A percentile compares a stretch with the other conserved stretches of the same genome.
Conservation (phyloP, 2,329 filamentous ascomycete genomes). For the Neocatenulostroma microsporum region DNA sequence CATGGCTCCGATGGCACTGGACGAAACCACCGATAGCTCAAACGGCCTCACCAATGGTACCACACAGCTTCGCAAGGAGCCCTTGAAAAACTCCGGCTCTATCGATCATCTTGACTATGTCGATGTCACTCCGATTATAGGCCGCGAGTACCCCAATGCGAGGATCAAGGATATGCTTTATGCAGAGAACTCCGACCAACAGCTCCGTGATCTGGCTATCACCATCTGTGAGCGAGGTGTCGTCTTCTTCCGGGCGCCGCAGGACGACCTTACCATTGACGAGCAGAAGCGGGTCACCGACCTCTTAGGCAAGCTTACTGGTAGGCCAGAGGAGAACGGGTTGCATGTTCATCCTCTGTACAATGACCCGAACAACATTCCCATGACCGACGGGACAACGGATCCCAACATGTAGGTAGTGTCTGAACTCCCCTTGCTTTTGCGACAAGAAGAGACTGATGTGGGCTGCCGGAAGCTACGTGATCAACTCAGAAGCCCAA, state of each 20-base stretch:
- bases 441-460: neutral
- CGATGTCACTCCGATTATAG: constrained; percentile 19
- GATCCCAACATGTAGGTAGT: constrained; percentile 4
- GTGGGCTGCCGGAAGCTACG: neutral
- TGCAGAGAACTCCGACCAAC: constrained; percentile 13
- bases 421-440: neutral
- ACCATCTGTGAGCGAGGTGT: constrained; percentile 18
- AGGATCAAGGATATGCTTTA: constrained; percentile 17
- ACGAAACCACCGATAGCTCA: neutral
- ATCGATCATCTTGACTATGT: constrained; percentile 14
- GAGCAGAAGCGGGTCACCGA: constrained; percentile 50
- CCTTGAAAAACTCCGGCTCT: constrained; percentile 38
- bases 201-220: constrained; percentile 17
- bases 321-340: constrained; percentile 48
- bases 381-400: constrained; percentile 4
- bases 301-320: constrained; percentile 50
- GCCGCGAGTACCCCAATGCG: constrained; percentile 14
- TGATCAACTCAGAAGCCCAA: constrained; percentile 6
- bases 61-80: constrained; percentile 18
- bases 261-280: constrained; percentile 38
- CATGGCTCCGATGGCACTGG: constrained; percentile 3
- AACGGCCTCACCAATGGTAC: constrained; percentile 3
- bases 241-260: constrained; percentile 20
- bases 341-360: constrained; percentile 53
- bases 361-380: constrained; percentile 4